Conservation (phyloP, 371 early-diverging fungal species). For the Mucor indicus region DNA sequence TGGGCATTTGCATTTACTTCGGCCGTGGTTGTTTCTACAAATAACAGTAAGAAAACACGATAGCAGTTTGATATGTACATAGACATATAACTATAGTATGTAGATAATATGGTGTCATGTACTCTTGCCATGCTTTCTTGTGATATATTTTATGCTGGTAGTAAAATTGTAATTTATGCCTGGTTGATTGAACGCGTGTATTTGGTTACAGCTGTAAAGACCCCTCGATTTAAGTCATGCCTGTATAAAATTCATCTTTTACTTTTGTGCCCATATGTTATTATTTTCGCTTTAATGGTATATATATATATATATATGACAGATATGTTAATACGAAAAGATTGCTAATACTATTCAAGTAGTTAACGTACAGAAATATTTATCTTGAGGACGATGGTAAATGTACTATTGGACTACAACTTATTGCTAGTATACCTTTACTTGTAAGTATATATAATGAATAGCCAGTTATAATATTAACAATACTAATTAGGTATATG, state of each 20-base stretch:
- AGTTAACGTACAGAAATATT: slow-evolving; percentile 45
- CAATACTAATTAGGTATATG: slow-evolving; percentile 22
- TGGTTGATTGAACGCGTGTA: slow-evolving; percentile 50
- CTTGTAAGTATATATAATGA: slow-evolving; percentile 22
- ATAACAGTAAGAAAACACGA: slow-evolving; percentile 43
- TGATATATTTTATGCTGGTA: slow-evolving; percentile 49
- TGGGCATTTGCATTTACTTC: slow-evolving; percentile 41
- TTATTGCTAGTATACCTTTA: slow-evolving; percentile 43
- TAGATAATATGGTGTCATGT: slow-evolving; percentile 45
- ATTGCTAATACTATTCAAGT: too few relatives aligned
- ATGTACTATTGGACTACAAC: slow-evolving; percentile 49
- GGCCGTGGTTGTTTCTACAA: slow-evolving; percentile 39
- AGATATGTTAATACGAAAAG: neutral
- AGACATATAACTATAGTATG: neutral
- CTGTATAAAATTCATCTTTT: slow-evolving; percentile 46
- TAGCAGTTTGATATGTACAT: too few relatives aligned
- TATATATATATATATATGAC: neutral
- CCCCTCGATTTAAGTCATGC: slow-evolving; percentile 35
- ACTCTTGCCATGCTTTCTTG: slow-evolving; percentile 44
- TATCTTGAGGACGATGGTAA: slow-evolving; percentile 37
- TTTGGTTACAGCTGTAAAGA: slow-evolving; percentile 44
- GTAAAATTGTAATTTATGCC: slow-evolving; percentile 44
- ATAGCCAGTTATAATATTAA: neutral
- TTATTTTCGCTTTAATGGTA: slow-evolving; percentile 47
- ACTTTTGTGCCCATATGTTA: slow-evolving; percentile 43